Percentiles rank a stretch among this genome's conserved stretches.
Evolutionary conservation across 164 flowering plant genomes (phyloP).

Genomic region (Aristolochia californica): DNA sequence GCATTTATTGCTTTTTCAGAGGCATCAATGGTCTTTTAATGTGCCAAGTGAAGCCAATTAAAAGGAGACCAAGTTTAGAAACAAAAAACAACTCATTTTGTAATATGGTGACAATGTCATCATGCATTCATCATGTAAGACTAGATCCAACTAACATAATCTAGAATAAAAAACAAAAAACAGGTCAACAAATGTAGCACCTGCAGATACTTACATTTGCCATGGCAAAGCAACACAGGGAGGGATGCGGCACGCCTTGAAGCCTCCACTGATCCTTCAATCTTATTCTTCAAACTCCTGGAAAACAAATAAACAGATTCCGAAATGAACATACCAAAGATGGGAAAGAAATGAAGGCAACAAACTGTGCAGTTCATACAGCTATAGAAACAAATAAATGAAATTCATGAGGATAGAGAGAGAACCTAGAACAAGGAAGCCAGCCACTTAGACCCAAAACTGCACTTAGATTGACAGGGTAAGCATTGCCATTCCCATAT

Average conservation of each 20-base stretch:
- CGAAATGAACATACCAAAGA: not conserved
- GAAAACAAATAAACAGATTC: slow-evolving; percentile 5
- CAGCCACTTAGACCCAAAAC: slow-evolving; percentile 90
- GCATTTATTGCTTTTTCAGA: not conserved
- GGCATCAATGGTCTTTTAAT: not conserved
- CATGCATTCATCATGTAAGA: not conserved
- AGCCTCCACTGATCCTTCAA: slow-evolving; percentile 74
- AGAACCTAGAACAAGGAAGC: slow-evolving; percentile 91
- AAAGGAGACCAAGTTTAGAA: not conserved
- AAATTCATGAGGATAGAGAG: not conserved
- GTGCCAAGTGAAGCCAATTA: not conserved
- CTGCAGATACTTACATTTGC: slow-evolving; percentile 34
- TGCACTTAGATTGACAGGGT: slow-evolving; percentile 58
- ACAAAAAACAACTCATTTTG: not conserved
- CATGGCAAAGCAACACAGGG: slow-evolving; percentile 84
- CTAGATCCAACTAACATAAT: not conserved
- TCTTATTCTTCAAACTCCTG: slow-evolving; percentile 65
- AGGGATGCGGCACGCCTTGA: slow-evolving; percentile 76
- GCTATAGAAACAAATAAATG: slow-evolving; percentile 1
- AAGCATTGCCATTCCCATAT: slow-evolving; percentile 66
- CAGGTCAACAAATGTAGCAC: too few species aligned
- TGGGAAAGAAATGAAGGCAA: not conserved
- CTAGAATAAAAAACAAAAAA: not conserved
- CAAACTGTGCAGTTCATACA: not conserved
- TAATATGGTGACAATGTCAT: not conserved